Conservation (phyloP, 2,329 filamentous ascomycete species). For the Hypoxylon sp. region DNA sequence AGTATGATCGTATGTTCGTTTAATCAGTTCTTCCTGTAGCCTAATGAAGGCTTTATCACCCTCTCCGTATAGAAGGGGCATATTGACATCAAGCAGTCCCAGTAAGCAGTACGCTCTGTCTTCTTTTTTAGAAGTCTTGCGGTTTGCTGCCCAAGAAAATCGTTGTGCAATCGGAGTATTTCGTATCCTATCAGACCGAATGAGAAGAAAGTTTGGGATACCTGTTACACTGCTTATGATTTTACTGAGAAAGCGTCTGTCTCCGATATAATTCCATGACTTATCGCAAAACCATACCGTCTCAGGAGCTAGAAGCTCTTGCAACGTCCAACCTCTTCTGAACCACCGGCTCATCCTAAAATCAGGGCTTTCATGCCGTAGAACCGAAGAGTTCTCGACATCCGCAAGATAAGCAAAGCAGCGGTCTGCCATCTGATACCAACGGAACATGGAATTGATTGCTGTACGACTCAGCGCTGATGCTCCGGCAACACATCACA, state of each 20-base stretch:
- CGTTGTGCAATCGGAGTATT: not conserved
- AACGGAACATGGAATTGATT: conserved; percentile 26
- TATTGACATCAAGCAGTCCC: conserved; percentile 24
- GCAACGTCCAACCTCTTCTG: conserved; percentile 9
- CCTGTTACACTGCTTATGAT: not conserved
- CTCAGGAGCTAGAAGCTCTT: conserved; percentile 16
- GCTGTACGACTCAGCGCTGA: not conserved
- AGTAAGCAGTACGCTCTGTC: conserved; percentile 25
- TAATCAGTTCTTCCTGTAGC: conserved; percentile 27
- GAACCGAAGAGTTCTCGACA: not conserved
- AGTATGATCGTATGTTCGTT: not conserved
- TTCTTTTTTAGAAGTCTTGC: conserved; percentile 10
- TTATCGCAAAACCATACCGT: conserved; percentile 4
- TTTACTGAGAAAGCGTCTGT: not conserved
- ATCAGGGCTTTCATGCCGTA: not conserved
- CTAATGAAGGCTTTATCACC: conserved; percentile 21
- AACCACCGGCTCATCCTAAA: conserved; percentile 16
- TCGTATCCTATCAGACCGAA: not conserved
- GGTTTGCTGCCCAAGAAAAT: conserved; percentile 19
- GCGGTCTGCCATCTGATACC: conserved; percentile 1
- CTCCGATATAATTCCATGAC: conserved; percentile 9
- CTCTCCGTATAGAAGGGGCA: conserved; percentile 31
- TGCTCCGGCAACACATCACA: too few relatives aligned
- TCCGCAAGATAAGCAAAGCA: conserved; percentile 25
- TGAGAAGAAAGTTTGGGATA: not conserved